These are phyloP conservation scores for Nothophoma quercina DNA, from an alignment of 2,329 filamentous ascomycete genomes.

Conservation along the genomic window DNA sequence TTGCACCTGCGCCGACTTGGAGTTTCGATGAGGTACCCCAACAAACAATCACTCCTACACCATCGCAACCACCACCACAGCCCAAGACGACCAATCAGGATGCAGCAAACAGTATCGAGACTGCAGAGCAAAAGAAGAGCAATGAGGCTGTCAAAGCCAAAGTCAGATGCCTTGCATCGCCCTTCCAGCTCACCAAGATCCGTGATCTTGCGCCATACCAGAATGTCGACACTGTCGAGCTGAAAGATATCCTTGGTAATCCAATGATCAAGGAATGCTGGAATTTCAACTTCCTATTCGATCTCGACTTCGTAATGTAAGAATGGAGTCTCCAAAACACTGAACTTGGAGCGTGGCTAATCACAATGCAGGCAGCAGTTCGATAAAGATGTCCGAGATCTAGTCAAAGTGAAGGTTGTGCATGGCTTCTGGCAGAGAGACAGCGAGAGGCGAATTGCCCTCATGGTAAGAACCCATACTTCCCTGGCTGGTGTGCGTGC, in stretches of 20 bases:
- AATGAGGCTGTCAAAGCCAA: not conserved
- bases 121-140: not conserved
- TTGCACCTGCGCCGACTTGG: conserved; percentile 19
- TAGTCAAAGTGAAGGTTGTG: conserved; percentile 65
- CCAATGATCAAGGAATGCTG: conserved; percentile 76
- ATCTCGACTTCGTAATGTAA: conserved; percentile 68
- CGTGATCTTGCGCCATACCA: conserved; percentile 64
- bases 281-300: conserved; percentile 74
- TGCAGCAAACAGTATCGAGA: not conserved
- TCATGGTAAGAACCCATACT: conserved; percentile 64
- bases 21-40: conserved; percentile 26
- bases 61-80: not conserved
- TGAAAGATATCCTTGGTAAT: conserved; percentile 75
- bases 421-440: conserved; percentile 75
- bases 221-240: conserved; percentile 71
- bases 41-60: conserved; percentile 9
- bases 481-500: too few relatives aligned
- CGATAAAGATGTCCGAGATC: conserved; percentile 61
- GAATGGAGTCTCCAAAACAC: too few relatives aligned
- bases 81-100: not conserved
- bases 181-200: conserved; percentile 75
- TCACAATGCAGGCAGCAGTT: conserved; percentile 54
- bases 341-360: conserved; percentile 14
- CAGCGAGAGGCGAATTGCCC: conserved; percentile 62
- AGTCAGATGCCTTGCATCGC: conserved; percentile 60